Base-by-base conservation (phyloP, 371 early-diverging fungal species). In the Mortierella sp. region DNA sequence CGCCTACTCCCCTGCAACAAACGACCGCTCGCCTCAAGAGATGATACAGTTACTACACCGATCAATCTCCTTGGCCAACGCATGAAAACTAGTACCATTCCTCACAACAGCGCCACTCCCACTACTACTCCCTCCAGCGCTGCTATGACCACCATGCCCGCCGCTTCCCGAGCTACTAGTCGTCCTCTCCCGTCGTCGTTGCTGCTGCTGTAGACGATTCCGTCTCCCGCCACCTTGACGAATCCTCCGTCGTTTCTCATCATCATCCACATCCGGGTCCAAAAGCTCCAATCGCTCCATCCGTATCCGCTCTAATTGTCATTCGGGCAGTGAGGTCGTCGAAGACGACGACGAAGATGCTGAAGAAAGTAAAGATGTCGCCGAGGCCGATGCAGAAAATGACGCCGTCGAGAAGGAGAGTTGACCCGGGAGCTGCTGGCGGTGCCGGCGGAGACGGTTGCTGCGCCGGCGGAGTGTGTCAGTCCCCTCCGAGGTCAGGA, bases 291-390 rank as follows among this genome's bases (percentile, higher is more conserved):
- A 79, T 8, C 57, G 71, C 34, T 40, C 54, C 50, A 28, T 37
- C 51, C 71, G 82, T 67, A 72, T 67, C 75, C 82, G 77, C 74
- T 51, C 78, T 82, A 57, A 74, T 82, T 82, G 82, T 82, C 82
- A 82, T 82, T 82, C 78, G 5, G 28, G 28, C 3, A 24, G 43
- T 21, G 26, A 16, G 5, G 57, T 48, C 55, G 74, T 28, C 19
- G 74, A 50, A 2, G 71, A 72, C 26, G 76, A 40, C 71, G 72
- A 54, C 3, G 74, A 34, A 13, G 69, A 51, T 46, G 44, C 46
- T 11, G 74, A 31, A 6, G 73, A 51, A 14, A 64, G 37, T 5
- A 64, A 31, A 0, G 74, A 51, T 3, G 72, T 75, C n/a, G 76
- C 31, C 51, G 72, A 54, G 21, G 74, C 28, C 13, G 71, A 53